phyloP scores from a whole-genome alignment of 2,329 filamentous ascomycete genomes.

The Colletotrichum navitas region DNA sequence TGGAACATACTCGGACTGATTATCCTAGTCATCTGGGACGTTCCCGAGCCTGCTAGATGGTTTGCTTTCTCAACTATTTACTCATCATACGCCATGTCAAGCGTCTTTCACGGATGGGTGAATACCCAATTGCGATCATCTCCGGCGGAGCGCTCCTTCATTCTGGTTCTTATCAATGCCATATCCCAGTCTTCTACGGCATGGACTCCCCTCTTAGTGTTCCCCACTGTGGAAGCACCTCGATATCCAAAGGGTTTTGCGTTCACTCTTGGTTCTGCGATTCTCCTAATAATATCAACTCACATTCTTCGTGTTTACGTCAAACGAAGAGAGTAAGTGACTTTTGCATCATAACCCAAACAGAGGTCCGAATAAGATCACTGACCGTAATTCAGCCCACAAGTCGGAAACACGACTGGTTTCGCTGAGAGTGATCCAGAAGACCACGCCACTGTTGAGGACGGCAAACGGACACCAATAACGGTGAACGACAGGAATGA shows the following conservation, averaged over 20 bases:
- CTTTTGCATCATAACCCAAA: too few relatives aligned
- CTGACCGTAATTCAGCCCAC: slow-evolving; percentile 4
- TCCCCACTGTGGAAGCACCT: slow-evolving; percentile 59
- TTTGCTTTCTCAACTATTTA: slow-evolving; percentile 60
- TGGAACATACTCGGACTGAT: slow-evolving; percentile 33
- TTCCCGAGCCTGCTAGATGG: slow-evolving; percentile 67
- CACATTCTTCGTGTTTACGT: slow-evolving; percentile 30
- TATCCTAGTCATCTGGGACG: slow-evolving; percentile 67
- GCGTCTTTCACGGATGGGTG: slow-evolving; percentile 38
- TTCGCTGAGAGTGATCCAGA: slow-evolving; percentile 23
- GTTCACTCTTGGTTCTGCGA: slow-evolving; percentile 48
- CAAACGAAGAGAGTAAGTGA: slow-evolving; percentile 32
- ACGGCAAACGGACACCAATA: slow-evolving; percentile 4
- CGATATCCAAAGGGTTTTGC: slow-evolving; percentile 59
- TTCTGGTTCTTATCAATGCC: slow-evolving; percentile 46
- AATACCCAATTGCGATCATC: slow-evolving; percentile 29
- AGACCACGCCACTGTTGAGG: slow-evolving; percentile 5
- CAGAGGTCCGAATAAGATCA: background rate
- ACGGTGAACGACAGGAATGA: slow-evolving; percentile 8
- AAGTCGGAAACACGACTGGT: slow-evolving; percentile 20
- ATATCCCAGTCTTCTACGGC: slow-evolving; percentile 66
- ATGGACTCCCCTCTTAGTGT: slow-evolving; percentile 67
- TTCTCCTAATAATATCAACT: slow-evolving; percentile 25
- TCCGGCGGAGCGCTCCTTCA: slow-evolving; percentile 32
- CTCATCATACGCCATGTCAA: slow-evolving; percentile 25